Conservation (phyloP, 495 filamentous ascomycete species). For the Penicillium tannophilum region DNA sequence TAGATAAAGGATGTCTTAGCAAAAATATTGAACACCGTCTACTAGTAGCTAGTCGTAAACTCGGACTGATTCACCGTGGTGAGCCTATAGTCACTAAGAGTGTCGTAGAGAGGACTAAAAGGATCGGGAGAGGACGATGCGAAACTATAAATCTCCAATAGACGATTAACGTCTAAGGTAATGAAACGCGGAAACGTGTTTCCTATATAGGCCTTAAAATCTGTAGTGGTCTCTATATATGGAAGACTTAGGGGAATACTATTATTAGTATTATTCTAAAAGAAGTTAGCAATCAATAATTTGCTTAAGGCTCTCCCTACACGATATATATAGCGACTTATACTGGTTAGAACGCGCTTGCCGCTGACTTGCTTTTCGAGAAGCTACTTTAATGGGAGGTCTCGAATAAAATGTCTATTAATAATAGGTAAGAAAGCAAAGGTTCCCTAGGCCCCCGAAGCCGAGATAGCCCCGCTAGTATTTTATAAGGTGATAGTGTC, state of each 20-base stretch:
- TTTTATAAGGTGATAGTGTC: slow-evolving; percentile 58
- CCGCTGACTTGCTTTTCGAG: slow-evolving; percentile 54
- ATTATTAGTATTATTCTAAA: slow-evolving; percentile 55
- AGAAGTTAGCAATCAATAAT: not conserved
- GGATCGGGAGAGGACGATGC: slow-evolving; percentile 23
- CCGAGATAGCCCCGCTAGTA: slow-evolving; percentile 53
- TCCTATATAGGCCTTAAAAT: slow-evolving; percentile 47
- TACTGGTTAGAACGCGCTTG: slow-evolving; percentile 50
- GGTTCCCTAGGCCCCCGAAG: slow-evolving; percentile 45
- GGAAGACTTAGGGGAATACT: slow-evolving; percentile 54
- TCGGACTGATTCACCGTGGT: slow-evolving; percentile 48
- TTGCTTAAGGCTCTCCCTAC: too few relatives aligned
- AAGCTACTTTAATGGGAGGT: slow-evolving; percentile 56
- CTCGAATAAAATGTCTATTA: slow-evolving; percentile 58
- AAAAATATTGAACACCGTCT: slow-evolving; percentile 43
- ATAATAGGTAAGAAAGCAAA: slow-evolving; percentile 67
- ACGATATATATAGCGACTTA: slow-evolving; percentile 16
- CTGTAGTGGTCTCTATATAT: slow-evolving; percentile 47
- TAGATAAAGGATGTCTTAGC: slow-evolving; percentile 65
- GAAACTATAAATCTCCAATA: slow-evolving; percentile 50
- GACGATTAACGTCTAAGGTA: slow-evolving; percentile 40
- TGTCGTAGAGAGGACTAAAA: slow-evolving; percentile 39
- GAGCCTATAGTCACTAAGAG: slow-evolving; percentile 45
- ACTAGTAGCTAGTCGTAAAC: slow-evolving; percentile 54
- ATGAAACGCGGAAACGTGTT: slow-evolving; percentile 53